Conservation (phyloP, 1,284 basidiomycete species). For the Irpex rosettiformis region DNA sequence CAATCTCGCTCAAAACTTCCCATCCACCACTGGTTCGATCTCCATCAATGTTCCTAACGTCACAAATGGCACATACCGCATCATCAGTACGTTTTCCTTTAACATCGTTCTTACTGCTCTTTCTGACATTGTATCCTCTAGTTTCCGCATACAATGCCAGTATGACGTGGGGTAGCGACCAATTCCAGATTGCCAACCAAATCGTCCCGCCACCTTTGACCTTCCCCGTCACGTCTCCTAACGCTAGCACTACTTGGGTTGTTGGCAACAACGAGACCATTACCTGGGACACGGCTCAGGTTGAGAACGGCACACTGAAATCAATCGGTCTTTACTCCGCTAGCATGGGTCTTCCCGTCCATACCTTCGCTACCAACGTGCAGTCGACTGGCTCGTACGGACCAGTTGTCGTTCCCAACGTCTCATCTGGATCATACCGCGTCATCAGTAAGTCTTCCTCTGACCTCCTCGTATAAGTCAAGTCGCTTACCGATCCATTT, state of each 20-base stretch:
- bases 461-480: neutral
- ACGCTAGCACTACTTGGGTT: neutral
- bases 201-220: neutral
- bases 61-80: neutral
- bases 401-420: neutral
- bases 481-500: neutral
- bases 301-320: neutral
- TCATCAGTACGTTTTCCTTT: neutral
- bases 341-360: neutral
- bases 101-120: neutral
- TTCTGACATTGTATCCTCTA: neutral
- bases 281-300: neutral
- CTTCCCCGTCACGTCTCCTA: neutral
- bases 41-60: neutral
- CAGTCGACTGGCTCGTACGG: neutral
- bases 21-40: neutral
- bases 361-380: neutral
- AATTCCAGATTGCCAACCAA: neutral
- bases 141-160: neutral
- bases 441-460: neutral
- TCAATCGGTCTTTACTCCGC: neutral
- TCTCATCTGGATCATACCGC: neutral
- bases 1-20: neutral
- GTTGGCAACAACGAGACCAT: neutral
- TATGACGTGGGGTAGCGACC: neutral